These are phyloP conservation scores for Fusarium nematophilum DNA, from an alignment of 2,329 filamentous ascomycete genomes.

Conservation along the genomic window DNA sequence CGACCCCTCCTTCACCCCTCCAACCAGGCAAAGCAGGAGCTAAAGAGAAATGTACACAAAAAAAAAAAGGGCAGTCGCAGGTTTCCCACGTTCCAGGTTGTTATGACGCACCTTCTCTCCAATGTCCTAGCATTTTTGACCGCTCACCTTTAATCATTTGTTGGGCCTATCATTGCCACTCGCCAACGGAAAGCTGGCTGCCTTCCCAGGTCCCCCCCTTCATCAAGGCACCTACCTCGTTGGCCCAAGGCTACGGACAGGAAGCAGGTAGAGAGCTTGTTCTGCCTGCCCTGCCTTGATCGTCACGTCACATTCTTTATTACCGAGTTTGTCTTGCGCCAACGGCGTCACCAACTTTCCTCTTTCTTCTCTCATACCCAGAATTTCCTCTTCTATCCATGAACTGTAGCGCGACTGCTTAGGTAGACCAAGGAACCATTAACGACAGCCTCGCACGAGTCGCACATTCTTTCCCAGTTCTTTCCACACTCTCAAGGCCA, in stretches of 20 bases:
- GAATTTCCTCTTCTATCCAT: neutral
- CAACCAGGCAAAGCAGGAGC: constrained; percentile 28
- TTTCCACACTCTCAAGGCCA: constrained; percentile 31
- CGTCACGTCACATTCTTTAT: constrained; percentile 33
- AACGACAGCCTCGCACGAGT: neutral
- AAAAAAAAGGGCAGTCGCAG: constrained; percentile 34
- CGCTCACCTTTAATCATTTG: constrained; percentile 3
- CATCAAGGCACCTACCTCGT: neutral
- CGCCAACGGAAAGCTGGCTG: constrained; percentile 9
- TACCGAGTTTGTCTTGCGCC: constrained; percentile 20
- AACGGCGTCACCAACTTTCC: constrained; percentile 31
- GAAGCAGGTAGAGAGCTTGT: constrained; percentile 14
- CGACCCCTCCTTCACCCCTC: constrained; percentile 43
- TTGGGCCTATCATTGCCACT: constrained; percentile 18
- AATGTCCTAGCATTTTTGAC: neutral
- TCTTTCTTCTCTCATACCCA: constrained; percentile 9
- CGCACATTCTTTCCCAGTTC: constrained; percentile 8
- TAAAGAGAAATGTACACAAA: constrained; percentile 35
- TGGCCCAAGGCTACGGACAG: neutral
- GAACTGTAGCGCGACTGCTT: constrained; percentile 16
- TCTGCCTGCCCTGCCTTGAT: constrained; percentile 32
- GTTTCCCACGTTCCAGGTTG: constrained; percentile 22
- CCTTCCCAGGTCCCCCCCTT: neutral
- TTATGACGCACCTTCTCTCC: constrained; percentile 43
- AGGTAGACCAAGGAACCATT: constrained; percentile 1